Percentiles rank a stretch among this genome's conserved stretches.
These are phyloP conservation scores for Poronia punctata DNA, from an alignment of 495 filamentous ascomycete species.

Conservation along the genomic window DNA sequence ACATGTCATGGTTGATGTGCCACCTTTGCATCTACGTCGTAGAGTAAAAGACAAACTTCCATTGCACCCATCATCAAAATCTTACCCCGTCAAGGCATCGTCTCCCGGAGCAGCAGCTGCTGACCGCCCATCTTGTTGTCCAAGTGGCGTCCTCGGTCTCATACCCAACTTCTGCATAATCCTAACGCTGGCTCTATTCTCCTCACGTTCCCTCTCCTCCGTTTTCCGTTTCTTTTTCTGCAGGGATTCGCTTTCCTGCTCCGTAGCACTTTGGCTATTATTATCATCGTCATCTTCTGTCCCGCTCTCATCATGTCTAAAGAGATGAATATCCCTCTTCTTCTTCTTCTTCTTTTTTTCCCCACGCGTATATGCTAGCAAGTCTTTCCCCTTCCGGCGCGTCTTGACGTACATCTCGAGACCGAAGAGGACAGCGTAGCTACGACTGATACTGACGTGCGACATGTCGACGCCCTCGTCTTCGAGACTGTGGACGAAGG, in stretches of 20 bases:
- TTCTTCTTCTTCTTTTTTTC: no score
- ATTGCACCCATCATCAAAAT: no score
- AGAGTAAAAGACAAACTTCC: no score
- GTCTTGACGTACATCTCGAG: slow-evolving; percentile 69
- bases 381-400: slow-evolving; percentile 50
- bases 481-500: slow-evolving; percentile 66
- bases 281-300: slow-evolving; percentile 35
- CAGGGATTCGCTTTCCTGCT: slow-evolving; percentile 35
- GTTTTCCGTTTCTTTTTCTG: slow-evolving; percentile 30
- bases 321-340: no score
- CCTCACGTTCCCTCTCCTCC: slow-evolving; percentile 28
- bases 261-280: slow-evolving; percentile 44
- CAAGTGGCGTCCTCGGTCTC: slow-evolving; percentile 17
- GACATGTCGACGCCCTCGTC: slow-evolving; percentile 74
- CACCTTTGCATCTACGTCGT: no score
- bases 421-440: slow-evolving; percentile 74
- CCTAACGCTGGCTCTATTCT: slow-evolving; percentile 26
- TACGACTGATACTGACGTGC: slow-evolving; percentile 66
- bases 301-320: slow-evolving; percentile 26
- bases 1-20: no score
- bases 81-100: no score
- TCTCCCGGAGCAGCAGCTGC: background rate
- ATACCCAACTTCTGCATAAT: slow-evolving; percentile 30
- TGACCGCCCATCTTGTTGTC: slow-evolving; percentile 11
- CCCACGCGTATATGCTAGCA: no score